These are phyloP conservation scores for Phoma sp. DNA, from an alignment of 2,329 filamentous ascomycete species.

Conservation along the genomic window DNA sequence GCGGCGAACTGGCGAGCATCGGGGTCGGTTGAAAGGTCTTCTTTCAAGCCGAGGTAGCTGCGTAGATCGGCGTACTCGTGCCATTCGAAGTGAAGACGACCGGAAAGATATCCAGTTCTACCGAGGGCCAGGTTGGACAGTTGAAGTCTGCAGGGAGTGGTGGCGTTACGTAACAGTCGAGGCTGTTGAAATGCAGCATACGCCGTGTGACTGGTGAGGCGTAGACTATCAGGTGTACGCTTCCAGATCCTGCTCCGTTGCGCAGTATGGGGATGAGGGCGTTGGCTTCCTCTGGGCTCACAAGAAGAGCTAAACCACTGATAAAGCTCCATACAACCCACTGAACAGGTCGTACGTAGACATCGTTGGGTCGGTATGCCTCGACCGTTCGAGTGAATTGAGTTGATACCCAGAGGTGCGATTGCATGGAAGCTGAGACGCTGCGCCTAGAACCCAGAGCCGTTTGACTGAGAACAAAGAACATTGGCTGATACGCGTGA, in stretches of 20 bases:
- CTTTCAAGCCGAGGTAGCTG: conserved; percentile 23
- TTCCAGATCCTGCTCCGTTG: background rate
- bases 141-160: conserved; percentile 48
- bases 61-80: conserved; percentile 48
- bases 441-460: conserved; percentile 45
- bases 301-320: conserved; percentile 58
- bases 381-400: conserved; percentile 60
- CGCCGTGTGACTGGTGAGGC: conserved; percentile 64
- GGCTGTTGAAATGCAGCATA: conserved; percentile 65
- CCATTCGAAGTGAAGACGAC: conserved; percentile 65
- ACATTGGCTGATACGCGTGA: conserved; percentile 50
- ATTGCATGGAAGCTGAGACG: conserved; percentile 22
- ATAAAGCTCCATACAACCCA: conserved; percentile 66
- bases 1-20: conserved; percentile 24
- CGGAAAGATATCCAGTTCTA: conserved; percentile 67
- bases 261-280: conserved; percentile 56
- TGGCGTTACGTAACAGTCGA: conserved; percentile 62
- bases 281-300: conserved; percentile 70
- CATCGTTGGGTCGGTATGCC: conserved; percentile 46
- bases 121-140: conserved; percentile 60
- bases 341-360: conserved; percentile 59
- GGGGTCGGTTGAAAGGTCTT: background rate
- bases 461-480: conserved; percentile 51
- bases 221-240: conserved; percentile 61
- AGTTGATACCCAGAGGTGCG: conserved; percentile 48